Evolutionary conservation across 371 early-diverging fungal species (phyloP), one percentile per base, ranked within the genome.

Genomic region (Dinochytrium kinnereticum): DNA sequence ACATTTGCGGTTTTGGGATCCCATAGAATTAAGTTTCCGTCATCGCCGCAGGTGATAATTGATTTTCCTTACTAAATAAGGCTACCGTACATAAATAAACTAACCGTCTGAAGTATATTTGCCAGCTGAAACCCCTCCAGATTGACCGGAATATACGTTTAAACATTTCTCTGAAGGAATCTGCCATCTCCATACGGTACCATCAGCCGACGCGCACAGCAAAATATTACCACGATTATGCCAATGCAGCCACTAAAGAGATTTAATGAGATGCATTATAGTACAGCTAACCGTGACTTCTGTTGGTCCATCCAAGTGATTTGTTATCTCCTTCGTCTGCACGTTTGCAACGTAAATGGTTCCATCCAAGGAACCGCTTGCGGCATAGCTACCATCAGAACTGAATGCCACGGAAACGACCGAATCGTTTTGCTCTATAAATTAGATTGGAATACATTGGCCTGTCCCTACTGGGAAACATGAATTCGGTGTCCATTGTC

Each of bases 341-440:
- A 89, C 81, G 1, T 88, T 86, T 87, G 91, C 94, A n/a, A 98
- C 95, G 67, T 87, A 87, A 49, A 98, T 88, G 71, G 91, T 91
- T 69, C 98, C 98, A 76, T 98, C 98, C 98, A 98, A 95, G 39
- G 95, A 95, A 36, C 94, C 99, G 1, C 93, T 90, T 13, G 98
- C 97, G 64, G 93, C 90, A 75, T 89, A 92, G 66, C 86, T 82
- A 33, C 98, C 99, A 79, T 95, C 94, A 24, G 77, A 80, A 78
- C 91, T 95, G 81, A 97, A 98, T n/a, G 85, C 89, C 0, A 92
- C 92, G 19, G 89, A 82, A 39, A 92, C 89, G 21, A 97, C 95
- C 0, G 97, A 95, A 81, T 98, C 99, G 0, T 88, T 87, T 79
- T 97, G 97, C 34, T 85, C 91, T 82, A 55, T 19, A 44, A 33